These are phyloP conservation scores for Entophlyctis luteolus DNA, from an alignment of 192 early-diverging fungal genomes.

Conservation along the genomic window DNA sequence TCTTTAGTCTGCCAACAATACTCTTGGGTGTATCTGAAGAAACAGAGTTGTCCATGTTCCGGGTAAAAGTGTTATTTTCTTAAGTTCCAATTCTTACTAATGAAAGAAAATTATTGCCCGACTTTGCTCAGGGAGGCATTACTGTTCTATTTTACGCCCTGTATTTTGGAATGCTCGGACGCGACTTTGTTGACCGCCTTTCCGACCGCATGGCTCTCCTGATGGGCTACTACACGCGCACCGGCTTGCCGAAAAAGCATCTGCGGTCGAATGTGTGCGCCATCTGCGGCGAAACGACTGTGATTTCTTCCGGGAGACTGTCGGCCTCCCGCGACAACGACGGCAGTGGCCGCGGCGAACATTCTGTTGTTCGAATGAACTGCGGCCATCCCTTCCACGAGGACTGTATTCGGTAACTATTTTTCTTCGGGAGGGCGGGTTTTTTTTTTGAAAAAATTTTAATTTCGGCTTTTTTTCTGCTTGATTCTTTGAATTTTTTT, in stretches of 20 bases:
- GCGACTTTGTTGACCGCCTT: slow-evolving; percentile 51
- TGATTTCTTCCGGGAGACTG: neutral
- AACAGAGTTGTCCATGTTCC: slow-evolving; percentile 39
- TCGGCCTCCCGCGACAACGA: neutral
- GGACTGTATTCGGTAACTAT: slow-evolving; percentile 29
- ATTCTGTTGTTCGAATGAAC: slow-evolving; percentile 23
- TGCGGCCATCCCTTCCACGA: slow-evolving; percentile 50
- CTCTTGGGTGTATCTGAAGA: slow-evolving; percentile 36
- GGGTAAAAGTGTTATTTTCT: slow-evolving; percentile 17
- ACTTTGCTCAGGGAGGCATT: slow-evolving; percentile 32
- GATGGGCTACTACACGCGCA: slow-evolving; percentile 44
- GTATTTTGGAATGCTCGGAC: slow-evolving; percentile 49
- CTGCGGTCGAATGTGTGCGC: slow-evolving; percentile 45
- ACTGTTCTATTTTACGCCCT: slow-evolving; percentile 50
- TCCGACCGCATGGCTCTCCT: slow-evolving; percentile 48
- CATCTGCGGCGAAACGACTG: slow-evolving; percentile 52
- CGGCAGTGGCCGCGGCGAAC: neutral
- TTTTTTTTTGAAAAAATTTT: no score
- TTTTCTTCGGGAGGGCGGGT: no score
- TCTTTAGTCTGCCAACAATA: slow-evolving; percentile 44
- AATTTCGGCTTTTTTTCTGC: no score
- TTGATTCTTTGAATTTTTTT: neutral
- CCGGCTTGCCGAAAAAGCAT: slow-evolving; percentile 50
- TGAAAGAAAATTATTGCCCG: neutral
- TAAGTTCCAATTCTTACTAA: neutral